phyloP scores from a whole-genome alignment of 352 stramenopile species.

The Globisporangium spinosum region DNA sequence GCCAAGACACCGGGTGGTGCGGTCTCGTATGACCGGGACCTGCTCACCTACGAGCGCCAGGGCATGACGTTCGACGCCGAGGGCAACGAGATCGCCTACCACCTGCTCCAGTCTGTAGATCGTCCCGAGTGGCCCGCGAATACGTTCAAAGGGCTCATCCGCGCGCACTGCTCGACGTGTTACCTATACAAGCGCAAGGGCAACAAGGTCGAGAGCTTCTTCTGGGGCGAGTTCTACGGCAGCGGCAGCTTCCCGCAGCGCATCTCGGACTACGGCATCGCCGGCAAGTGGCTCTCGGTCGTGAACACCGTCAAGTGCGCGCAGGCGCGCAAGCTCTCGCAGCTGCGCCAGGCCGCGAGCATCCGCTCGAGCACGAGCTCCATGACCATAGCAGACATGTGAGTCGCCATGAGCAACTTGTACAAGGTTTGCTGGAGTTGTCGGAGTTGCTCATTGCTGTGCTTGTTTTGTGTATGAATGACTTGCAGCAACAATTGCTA shows the following conservation, averaged over 20 bases:
- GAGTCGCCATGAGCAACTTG: not conserved
- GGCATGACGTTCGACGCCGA: conserved; percentile 30
- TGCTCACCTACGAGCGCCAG: conserved; percentile 51
- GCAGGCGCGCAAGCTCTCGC: conserved; percentile 14
- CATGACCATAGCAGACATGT: not conserved
- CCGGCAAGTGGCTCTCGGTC: conserved; percentile 34
- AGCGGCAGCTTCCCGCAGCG: conserved; percentile 27
- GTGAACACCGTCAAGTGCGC: conserved; percentile 26
- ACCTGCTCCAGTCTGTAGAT: conserved; percentile 44
- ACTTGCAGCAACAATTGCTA: conserved; percentile 21
- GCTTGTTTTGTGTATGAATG: not conserved
- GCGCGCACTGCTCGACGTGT: conserved; percentile 25
- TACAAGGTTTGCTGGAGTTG: not conserved
- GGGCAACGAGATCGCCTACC: conserved; percentile 36
- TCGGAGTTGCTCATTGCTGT: not conserved
- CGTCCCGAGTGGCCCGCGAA: conserved; percentile 27
- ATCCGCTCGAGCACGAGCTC: not conserved
- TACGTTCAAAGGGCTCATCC: conserved; percentile 28
- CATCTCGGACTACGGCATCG: conserved; percentile 30
- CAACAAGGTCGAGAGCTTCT: conserved; percentile 28
- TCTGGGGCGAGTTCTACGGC: conserved; percentile 30
- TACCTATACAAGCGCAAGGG: conserved; percentile 29
- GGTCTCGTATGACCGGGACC: conserved; percentile 35
- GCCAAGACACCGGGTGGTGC: conserved; percentile 26
- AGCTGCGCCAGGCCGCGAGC: conserved; percentile 12